Base-by-base conservation (phyloP, 768 basidiomycete species). In the Phlebiopsis flavidoalba region DNA sequence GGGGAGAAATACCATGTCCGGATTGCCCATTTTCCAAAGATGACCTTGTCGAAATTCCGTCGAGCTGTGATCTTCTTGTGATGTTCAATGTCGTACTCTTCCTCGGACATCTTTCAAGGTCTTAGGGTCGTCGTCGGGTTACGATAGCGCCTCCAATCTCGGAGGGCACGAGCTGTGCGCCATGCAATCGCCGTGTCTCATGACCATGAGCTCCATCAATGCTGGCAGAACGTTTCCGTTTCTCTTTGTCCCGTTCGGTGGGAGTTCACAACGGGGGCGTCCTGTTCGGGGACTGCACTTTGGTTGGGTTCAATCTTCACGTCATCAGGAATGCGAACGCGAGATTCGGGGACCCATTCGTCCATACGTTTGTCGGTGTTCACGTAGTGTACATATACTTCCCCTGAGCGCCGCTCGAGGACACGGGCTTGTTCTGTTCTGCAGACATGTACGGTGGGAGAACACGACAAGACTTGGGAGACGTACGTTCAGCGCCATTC, bases 1-100 rank as follows among this genome's bases (percentile, higher is more conserved):
- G 95, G 95, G 2, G 95, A 97, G 71, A 90, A 94, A 65, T 65
- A 93, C 94, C 94, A 95, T 8, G 93, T 93, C 70, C 86, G 88
- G 67, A 97, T 91, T 70, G 89, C 81, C 84, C 89, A 95, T 26
- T 85, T 79, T 48, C 91, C 92, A 73, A 94, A 93, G 67, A 86
- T 82, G 63, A 95, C 91, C 67, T 83, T 85, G 62, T 94, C 92
- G 69, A 95, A 93, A 70, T 95, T 97, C 62, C 91, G 80, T 66
- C 86, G 83, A 5, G 84, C 80, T 22, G 82, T 83, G 63, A 85
- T 80, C 70, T 84, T 80, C 69, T 83, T 85, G 69, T 88, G 86
- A 58, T 84, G 84, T 61, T 84, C 77, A 26, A 88, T 74, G 66
- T 89, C 88, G 67, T 80, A 83, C 60, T 89, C 89, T 62, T 89